Conservation (phyloP, 148 eudicot species). For the Vaccinium darrowii region DNA sequence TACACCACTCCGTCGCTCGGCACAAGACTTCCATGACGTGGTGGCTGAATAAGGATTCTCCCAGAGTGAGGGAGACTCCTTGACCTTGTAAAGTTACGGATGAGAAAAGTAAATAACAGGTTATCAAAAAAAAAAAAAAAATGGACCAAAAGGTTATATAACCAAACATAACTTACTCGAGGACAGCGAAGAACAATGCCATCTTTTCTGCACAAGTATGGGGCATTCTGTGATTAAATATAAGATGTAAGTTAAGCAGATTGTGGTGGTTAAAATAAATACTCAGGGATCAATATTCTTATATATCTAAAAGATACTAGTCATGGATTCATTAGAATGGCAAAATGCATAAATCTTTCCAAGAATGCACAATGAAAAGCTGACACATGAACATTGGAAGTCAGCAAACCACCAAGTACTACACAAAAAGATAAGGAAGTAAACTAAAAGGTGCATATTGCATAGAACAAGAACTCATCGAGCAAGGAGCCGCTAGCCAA, state of each 20-base stretch:
- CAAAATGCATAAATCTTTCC: neutral
- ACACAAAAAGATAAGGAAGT: neutral
- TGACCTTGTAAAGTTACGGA: constrained; percentile 50
- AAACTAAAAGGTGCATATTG: neutral
- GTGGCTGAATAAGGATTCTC: constrained; percentile 94
- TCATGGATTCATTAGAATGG: neutral
- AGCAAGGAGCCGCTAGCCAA: neutral
- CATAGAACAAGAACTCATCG: neutral
- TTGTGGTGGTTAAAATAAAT: neutral
- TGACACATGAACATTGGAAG: neutral
- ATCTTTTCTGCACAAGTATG: constrained; percentile 91
- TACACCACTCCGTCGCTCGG: constrained; percentile 62
- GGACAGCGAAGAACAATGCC: constrained; percentile 87
- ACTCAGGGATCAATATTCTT: neutral
- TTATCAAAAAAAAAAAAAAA: neutral
- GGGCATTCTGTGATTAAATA: constrained; percentile 68
- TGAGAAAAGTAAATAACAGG: constrained; percentile 1
- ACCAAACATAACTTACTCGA: constrained; percentile 49
- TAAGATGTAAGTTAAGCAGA: constrained; percentile 7
- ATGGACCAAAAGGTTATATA: neutral
- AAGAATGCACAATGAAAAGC: neutral
- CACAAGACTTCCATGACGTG: constrained; percentile 97
- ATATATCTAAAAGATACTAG: neutral
- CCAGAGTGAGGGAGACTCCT: constrained; percentile 87
- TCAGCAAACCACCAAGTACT: neutral